phyloP scores from a whole-genome alignment of 345 rosid genomes.

The Rhodomyrtus tomentosa region DNA sequence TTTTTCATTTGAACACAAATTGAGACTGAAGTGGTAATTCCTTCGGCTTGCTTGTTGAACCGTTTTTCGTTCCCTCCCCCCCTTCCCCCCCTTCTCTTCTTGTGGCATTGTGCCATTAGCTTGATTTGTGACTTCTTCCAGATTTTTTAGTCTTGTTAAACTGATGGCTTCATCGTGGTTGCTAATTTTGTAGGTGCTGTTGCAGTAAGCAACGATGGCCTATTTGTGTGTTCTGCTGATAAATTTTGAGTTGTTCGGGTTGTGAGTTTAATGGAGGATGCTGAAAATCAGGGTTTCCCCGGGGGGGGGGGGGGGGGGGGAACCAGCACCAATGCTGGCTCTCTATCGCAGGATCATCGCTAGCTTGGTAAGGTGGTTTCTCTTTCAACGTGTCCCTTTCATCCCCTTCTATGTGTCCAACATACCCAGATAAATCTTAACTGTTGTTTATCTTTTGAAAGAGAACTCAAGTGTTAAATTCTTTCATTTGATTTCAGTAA shows the following conservation, averaged over 20 bases:
- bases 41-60: background rate
- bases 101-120: background rate
- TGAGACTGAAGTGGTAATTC: background rate
- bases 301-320: no score
- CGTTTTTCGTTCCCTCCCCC: background rate
- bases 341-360: conserved; percentile 96
- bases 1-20: background rate
- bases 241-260: conserved; percentile 96
- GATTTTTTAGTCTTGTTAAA: background rate
- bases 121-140: background rate
- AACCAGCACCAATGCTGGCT: conserved; percentile 58
- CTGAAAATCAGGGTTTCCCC: conserved; percentile 14
- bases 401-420: background rate
- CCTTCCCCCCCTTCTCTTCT: no score
- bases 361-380: conserved; percentile 44
- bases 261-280: conserved; percentile 37
- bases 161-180: background rate
- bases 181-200: conserved; percentile 43
- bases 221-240: conserved; percentile 73
- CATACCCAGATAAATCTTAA: background rate
- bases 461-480: no score
- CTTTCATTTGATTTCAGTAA: no score
- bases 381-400: background rate
- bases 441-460: background rate
- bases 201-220: conserved; percentile 55